These are phyloP conservation scores for Rubia balearica DNA, from an alignment of 305 asterid genomes.

Conservation along the genomic window DNA sequence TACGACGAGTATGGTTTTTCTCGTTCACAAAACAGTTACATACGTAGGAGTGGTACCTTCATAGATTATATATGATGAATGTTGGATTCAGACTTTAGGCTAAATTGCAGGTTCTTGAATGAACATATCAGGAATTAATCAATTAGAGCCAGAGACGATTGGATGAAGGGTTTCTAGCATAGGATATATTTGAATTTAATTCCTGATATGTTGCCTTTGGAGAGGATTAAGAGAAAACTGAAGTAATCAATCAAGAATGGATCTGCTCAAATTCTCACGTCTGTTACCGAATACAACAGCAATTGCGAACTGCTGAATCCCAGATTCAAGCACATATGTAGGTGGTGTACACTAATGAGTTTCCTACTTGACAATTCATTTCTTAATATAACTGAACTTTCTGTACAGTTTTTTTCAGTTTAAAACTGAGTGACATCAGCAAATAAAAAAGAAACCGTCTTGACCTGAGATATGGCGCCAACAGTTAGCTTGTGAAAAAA, in stretches of 20 bases:
- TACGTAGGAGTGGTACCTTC: not conserved
- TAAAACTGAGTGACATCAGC: too few species aligned
- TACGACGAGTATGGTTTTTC: not conserved
- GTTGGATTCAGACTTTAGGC: not conserved
- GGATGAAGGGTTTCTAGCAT: conserved; percentile 90
- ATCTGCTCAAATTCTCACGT: conserved; percentile 65
- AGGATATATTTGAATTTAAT: too few species aligned
- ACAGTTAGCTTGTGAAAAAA: too few species aligned
- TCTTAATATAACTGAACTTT: not conserved
- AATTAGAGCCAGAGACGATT: conserved; percentile 89
- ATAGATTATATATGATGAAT: conserved; percentile 3
- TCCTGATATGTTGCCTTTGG: conserved; percentile 57
- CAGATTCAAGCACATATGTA: conserved; percentile 66
- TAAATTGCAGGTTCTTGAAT: conserved; percentile 17
- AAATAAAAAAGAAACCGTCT: too few species aligned
- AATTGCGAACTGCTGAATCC: conserved; percentile 60
- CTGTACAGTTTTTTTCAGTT: too few species aligned
- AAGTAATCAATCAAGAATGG: conserved; percentile 49
- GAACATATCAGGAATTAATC: conserved; percentile 55
- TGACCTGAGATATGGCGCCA: too few species aligned
- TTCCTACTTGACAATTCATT: conserved; percentile 9
- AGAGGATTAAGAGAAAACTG: conserved; percentile 60
- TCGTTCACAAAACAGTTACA: not conserved
- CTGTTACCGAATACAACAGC: conserved; percentile 54
- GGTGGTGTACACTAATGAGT: conserved; percentile 11